A percentile compares a stretch with the other conserved stretches of the same genome.
Conservation (phyloP, 2,329 filamentous ascomycete genomes). For the Colletotrichum tropicale region DNA sequence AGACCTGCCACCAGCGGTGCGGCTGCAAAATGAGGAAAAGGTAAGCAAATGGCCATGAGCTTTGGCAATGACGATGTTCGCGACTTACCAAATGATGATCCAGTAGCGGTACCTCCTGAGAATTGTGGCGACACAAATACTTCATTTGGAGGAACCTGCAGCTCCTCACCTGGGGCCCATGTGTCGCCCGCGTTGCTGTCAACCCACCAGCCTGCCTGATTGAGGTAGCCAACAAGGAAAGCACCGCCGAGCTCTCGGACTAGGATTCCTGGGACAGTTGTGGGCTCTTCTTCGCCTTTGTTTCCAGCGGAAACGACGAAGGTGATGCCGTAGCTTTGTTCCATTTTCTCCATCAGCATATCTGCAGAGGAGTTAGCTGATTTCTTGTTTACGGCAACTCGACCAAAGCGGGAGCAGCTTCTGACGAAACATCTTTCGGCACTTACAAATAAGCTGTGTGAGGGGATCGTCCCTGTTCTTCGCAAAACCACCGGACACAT, state of each 20-base stretch:
- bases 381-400: neutral
- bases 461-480: neutral
- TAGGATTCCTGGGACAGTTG: neutral
- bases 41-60: neutral
- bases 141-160: neutral
- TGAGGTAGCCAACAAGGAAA: neutral
- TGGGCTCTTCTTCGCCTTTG: neutral
- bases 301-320: neutral
- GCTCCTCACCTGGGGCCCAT: neutral
- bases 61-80: neutral
- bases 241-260: neutral
- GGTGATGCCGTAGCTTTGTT: neutral
- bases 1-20: neutral
- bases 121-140: neutral
- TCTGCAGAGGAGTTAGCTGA: neutral
- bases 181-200: neutral
- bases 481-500: neutral
- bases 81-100: neutral
- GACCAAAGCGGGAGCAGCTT: rapidly evolving
- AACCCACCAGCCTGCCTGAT: neutral
- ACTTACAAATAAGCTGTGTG: neutral
- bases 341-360: neutral
- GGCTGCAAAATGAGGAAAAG: neutral
- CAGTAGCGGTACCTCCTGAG: neutral
- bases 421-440: neutral